Evolutionary conservation across 2,329 filamentous ascomycete genomes (phyloP).

Genomic region (Akanthomyces dipterigenus): DNA sequence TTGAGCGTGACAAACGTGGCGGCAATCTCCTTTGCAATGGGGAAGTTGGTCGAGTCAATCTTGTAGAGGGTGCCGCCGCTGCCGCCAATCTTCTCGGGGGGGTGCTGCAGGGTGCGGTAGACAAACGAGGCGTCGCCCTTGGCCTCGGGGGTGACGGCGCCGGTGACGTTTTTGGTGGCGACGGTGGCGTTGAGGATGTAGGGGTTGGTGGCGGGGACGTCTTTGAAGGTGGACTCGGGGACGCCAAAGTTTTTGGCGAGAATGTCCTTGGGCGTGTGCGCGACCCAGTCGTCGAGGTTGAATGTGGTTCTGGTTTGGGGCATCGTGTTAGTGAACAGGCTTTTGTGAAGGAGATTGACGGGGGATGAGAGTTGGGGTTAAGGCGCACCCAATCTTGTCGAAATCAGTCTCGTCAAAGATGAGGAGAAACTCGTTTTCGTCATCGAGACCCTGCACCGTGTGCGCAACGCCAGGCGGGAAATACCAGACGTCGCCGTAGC

Average conservation of each 20-base stretch:
- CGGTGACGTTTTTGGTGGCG: conserved; percentile 33
- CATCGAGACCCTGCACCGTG: conserved; percentile 56
- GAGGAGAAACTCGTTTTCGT: conserved; percentile 61
- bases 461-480: conserved; percentile 61
- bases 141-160: conserved; percentile 37
- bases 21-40: conserved; percentile 58
- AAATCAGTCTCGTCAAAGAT: conserved; percentile 63
- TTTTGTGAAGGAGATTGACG: no score
- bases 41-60: conserved; percentile 62
- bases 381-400: conserved; percentile 55
- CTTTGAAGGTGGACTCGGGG: conserved; percentile 50
- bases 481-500: conserved; percentile 61
- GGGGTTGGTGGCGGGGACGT: conserved; percentile 49
- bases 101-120: conserved; percentile 51
- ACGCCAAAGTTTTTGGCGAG: conserved; percentile 65
- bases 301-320: conserved; percentile 54
- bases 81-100: conserved; percentile 50
- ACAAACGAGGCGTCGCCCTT: conserved; percentile 55
- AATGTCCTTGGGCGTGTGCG: conserved; percentile 55
- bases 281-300: conserved; percentile 64
- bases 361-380: no score
- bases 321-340: neutral
- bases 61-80: conserved; percentile 56
- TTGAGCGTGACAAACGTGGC: conserved; percentile 58
- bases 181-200: conserved; percentile 56